Evolutionary conservation across 1,139 yeast genomes (phyloP).

Genomic region (Yamadazyma triangularis): DNA sequence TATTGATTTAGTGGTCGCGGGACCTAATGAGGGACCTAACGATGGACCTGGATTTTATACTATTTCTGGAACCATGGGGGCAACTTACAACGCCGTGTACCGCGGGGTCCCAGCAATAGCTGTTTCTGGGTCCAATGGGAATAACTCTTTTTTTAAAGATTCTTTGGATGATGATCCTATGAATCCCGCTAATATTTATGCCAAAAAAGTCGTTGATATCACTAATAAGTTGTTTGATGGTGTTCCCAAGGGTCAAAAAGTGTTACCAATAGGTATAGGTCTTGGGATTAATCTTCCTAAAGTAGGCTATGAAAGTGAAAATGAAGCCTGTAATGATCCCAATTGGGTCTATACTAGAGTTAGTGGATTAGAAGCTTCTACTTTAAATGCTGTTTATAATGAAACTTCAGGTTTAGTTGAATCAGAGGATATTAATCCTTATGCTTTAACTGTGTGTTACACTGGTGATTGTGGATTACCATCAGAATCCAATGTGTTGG

Average conservation of each 20-base stretch:
- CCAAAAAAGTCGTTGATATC: constrained; percentile 27
- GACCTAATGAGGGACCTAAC: constrained; percentile 47
- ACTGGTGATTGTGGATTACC: constrained; percentile 36
- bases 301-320: constrained; percentile 26
- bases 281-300: constrained; percentile 39
- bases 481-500: constrained; percentile 26
- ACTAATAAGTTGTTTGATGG: constrained; percentile 28
- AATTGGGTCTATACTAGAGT: constrained; percentile 33
- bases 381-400: constrained; percentile 28
- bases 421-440: constrained; percentile 8
- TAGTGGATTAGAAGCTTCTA: constrained; percentile 27
- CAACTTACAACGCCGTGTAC: constrained; percentile 39
- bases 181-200: constrained; percentile 34
- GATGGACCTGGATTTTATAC: constrained; percentile 37
- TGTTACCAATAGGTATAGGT: constrained; percentile 39
- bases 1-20: constrained; percentile 42
- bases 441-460: constrained; percentile 22
- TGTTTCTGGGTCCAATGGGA: constrained; percentile 40
- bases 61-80: constrained; percentile 44
- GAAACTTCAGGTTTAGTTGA: constrained; percentile 22
- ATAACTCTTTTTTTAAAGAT: constrained; percentile 42
- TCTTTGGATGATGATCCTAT: constrained; percentile 27
- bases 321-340: constrained; percentile 31
- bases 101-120: constrained; percentile 42
- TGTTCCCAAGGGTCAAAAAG: constrained; percentile 26